These are phyloP conservation scores for Zizania palustris DNA, from an alignment of 202 grass and related monocot genomes.

Conservation along the genomic window DNA sequence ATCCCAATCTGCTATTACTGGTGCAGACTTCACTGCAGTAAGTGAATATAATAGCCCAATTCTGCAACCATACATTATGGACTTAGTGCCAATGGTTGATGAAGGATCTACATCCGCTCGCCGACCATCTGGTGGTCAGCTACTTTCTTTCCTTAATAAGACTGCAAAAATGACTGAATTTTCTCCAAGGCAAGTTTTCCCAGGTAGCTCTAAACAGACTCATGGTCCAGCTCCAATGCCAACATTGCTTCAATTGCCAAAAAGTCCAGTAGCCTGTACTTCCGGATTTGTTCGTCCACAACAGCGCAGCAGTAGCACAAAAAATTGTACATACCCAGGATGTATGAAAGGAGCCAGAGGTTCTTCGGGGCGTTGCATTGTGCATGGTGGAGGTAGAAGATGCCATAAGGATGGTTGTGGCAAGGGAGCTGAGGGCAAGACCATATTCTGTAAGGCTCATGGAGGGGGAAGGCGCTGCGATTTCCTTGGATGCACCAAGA, in stretches of 20 bases:
- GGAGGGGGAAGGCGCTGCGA: slow-evolving; percentile 80
- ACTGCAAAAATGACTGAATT: slow-evolving; percentile 29
- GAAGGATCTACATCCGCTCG: slow-evolving; percentile 88
- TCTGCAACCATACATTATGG: slow-evolving; percentile 41
- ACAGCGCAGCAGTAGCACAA: slow-evolving; percentile 49
- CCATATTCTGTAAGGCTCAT: slow-evolving; percentile 92
- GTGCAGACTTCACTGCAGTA: slow-evolving; percentile 32
- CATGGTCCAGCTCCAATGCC: slow-evolving; percentile 30
- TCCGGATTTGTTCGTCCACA: slow-evolving; percentile 43
- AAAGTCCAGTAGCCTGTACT: slow-evolving; percentile 48
- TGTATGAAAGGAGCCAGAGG: slow-evolving; percentile 87
- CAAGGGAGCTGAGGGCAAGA: slow-evolving; percentile 95
- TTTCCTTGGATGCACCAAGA: slow-evolving; percentile 81
- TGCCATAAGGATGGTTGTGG: slow-evolving; percentile 73
- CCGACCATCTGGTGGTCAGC: slow-evolving; percentile 60
- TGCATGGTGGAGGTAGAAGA: slow-evolving; percentile 84
- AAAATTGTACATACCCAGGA: slow-evolving; percentile 62
- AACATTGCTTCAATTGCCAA: slow-evolving; percentile 38
- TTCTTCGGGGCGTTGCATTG: slow-evolving; percentile 82
- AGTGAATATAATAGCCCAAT: slow-evolving; percentile 35
- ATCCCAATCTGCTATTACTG: slow-evolving; percentile 67
- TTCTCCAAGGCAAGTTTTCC: slow-evolving; percentile 28
- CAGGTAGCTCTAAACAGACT: slow-evolving; percentile 32
- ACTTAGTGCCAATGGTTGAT: slow-evolving; percentile 60
- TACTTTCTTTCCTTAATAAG: slow-evolving; percentile 56